Base-by-base conservation (phyloP, 1,139 yeast genomes). In the Candida buenavistaensis region DNA sequence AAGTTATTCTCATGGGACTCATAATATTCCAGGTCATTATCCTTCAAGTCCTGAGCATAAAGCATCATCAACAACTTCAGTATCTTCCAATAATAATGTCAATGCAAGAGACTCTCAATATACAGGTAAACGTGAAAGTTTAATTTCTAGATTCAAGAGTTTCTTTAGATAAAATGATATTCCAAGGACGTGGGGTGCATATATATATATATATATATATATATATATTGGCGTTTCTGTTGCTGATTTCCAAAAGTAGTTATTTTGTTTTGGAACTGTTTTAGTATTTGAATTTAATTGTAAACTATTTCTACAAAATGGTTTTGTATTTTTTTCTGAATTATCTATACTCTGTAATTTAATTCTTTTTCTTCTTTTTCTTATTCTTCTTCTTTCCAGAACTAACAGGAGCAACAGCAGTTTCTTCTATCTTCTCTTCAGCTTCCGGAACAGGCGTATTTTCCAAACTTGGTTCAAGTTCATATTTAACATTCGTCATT, bases 401-500 rank as follows among this genome's bases (percentile, higher is more conserved):
- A 7, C 37, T 20, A 24, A 33, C 32, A 17, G 39, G 33, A 17
- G 34, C 25, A 7, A 24, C 19, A 17, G 7, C 19, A 17, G 19
- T 17, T 7, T 17, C 7, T 17, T 17, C 19, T 17, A 7, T 17
- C 5, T 7, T 17, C n/a, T 24, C 38, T 25, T 40, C 41, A 22
- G 32, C 25, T 13, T 26, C 37, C n/a, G 43, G 39, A 15, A 26
- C 40, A 11, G 44, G 44, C 3, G 41, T 36, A n/a, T 41, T 30
- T 23, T 38, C 45, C 5, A 29, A 33, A 3, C 35, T 46, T 3
- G 46, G 50, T 9, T 54, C 59, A 5, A 50, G 55, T 19, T 59
- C 68, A 38, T 61, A 68, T 40, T 64, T 66, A 4, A 54, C 52
- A 43, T 68, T 69, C 36, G 65, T 55, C 74, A 70, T 68, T 29